phyloP scores from a whole-genome alignment of 2,329 filamentous ascomycete species.

The Cyphellophora attinorum region DNA sequence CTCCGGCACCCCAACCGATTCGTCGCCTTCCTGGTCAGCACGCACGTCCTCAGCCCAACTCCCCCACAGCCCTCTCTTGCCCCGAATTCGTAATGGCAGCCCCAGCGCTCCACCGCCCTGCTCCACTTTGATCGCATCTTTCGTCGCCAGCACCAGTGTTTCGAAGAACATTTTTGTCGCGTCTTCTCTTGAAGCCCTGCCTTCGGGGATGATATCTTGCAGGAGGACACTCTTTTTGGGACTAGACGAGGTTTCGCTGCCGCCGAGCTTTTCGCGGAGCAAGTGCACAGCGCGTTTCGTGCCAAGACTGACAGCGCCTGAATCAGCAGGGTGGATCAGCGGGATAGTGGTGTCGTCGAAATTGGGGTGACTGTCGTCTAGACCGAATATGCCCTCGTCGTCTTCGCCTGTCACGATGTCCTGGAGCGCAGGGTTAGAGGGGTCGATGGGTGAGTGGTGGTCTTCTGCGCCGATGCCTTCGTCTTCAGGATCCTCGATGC shows the following conservation, averaged over 20 bases:
- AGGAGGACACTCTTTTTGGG: slow-evolving; percentile 73
- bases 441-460: slow-evolving; percentile 28
- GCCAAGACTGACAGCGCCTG: slow-evolving; percentile 75
- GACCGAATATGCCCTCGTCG: slow-evolving; percentile 32
- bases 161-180: slow-evolving; percentile 99
- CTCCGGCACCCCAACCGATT: not conserved
- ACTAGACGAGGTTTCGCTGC: slow-evolving; percentile 58
- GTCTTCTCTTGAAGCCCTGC: slow-evolving; percentile 70
- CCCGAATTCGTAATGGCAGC: slow-evolving; percentile 70
- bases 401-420: slow-evolving; percentile 36
- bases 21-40: slow-evolving; percentile 8
- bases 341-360: slow-evolving; percentile 74
- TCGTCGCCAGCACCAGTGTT: slow-evolving; percentile 87
- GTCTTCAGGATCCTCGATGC: slow-evolving; percentile 53
- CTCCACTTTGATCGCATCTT: slow-evolving; percentile 95
- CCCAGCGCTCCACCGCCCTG: slow-evolving; percentile 66
- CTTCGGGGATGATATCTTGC: slow-evolving; percentile 80
- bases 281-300: slow-evolving; percentile 96
- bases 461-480: slow-evolving; percentile 44
- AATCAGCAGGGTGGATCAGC: slow-evolving; percentile 70
- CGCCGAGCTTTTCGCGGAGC: slow-evolving; percentile 76
- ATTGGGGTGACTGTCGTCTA: slow-evolving; percentile 41
- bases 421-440: slow-evolving; percentile 34
- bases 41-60: slow-evolving; percentile 70
- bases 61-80: slow-evolving; percentile 94